Conservation (phyloP, 495 filamentous ascomycete species). For the Penicillium simplicissimum region DNA sequence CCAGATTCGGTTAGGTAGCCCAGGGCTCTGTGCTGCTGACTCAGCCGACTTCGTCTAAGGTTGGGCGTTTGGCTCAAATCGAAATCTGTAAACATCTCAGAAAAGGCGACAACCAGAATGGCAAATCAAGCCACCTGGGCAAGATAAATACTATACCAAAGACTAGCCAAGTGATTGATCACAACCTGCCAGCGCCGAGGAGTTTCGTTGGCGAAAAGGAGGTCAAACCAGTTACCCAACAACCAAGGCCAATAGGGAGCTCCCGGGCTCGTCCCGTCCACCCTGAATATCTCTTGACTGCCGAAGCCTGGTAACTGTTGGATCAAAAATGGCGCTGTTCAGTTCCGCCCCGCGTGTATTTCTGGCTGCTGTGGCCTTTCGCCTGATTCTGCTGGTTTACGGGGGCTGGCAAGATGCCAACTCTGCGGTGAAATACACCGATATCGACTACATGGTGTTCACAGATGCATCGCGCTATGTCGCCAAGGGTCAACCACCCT, state of each 20-base stretch:
- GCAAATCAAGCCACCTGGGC: neutral
- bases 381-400: slow-evolving; percentile 73
- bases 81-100: slow-evolving; percentile 16
- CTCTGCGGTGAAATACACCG: slow-evolving; percentile 93
- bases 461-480: slow-evolving; percentile 91
- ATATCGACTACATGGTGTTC: slow-evolving; percentile 98
- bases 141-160: neutral
- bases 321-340: slow-evolving; percentile 38
- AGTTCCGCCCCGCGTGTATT: slow-evolving; percentile 59
- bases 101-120: neutral
- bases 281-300: neutral
- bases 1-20: neutral
- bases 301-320: neutral
- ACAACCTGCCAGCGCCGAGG: neutral
- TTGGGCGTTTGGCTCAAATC: slow-evolving; percentile 1
- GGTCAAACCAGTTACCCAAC: neutral
- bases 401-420: slow-evolving; percentile 88
- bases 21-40: slow-evolving; percentile 11
- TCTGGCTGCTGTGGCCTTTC: slow-evolving; percentile 64
- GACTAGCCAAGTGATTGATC: neutral
- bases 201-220: neutral
- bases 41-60: slow-evolving; percentile 11
- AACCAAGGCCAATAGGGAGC: slow-evolving; percentile 1
- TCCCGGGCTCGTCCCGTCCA: neutral
- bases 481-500: slow-evolving; percentile 65